Conservation (phyloP, 179 eudicot species). For the Gypsophila paniculata region DNA sequence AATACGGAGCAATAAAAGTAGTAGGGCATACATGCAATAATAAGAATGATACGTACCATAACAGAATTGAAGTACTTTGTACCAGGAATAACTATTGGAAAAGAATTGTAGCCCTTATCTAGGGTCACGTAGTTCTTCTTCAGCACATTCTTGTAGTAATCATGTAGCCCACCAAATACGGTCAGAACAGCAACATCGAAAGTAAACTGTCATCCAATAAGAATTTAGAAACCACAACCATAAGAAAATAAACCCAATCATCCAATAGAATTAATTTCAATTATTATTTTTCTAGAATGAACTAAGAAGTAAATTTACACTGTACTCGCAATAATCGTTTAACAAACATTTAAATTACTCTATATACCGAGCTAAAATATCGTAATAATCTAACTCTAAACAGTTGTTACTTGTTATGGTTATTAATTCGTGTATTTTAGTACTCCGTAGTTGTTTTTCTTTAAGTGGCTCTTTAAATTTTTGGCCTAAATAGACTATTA, state of each 20-base stretch:
- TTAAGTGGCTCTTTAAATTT: too few species aligned
- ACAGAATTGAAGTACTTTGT: conserved; percentile 36
- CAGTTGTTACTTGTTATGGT: too few species aligned
- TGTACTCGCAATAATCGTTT: too few species aligned
- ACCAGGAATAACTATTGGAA: conserved; percentile 44
- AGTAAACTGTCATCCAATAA: conserved; percentile 34
- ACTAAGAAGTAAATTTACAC: too few species aligned
- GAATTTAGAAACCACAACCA: background rate
- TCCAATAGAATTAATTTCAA: too few species aligned
- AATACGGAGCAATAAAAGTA: too few species aligned
- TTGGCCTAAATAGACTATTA: too few species aligned
- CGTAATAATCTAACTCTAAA: too few species aligned
- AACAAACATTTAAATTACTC: too few species aligned
- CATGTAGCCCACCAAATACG: conserved; percentile 39
- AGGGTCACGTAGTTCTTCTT: conserved; percentile 36
- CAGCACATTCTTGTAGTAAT: conserved; percentile 22
- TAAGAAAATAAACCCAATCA: background rate
- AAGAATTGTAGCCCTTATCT: conserved; percentile 54
- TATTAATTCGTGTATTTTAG: too few species aligned
- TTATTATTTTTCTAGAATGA: conserved; percentile 12
- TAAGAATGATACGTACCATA: conserved; percentile 25
- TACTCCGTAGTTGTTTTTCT: too few species aligned
- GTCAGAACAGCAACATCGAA: conserved; percentile 47
- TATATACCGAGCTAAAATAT: too few species aligned
- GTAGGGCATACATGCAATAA: background rate